Evolutionary conservation across 2,329 filamentous ascomycete genomes (phyloP).

Genomic region (Orbilia blumenaviensis): DNA sequence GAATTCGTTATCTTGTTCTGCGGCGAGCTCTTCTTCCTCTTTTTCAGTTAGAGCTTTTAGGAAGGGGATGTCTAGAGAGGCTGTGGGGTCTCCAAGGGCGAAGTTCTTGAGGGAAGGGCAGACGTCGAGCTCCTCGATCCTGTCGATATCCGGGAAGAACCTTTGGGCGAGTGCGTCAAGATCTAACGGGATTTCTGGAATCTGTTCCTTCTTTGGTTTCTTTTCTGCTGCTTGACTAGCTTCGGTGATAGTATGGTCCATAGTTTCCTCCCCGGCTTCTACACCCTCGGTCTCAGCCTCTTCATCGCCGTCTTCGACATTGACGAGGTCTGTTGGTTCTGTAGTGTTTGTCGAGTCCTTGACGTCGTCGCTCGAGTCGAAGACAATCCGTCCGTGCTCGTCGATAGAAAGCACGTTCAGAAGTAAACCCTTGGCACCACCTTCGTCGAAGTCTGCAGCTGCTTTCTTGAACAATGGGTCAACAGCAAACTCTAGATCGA

Average conservation of each 20-base stretch:
- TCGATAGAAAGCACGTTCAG: slow-evolving; percentile 98
- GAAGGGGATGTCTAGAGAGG: slow-evolving; percentile 88
- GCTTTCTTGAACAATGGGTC: slow-evolving; percentile 99
- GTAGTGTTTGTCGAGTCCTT: slow-evolving; percentile 65
- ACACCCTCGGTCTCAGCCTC: slow-evolving; percentile 31
- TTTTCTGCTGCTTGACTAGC: slow-evolving; percentile 61
- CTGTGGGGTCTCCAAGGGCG: slow-evolving; percentile 80
- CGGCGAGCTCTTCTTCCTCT: slow-evolving; percentile 66
- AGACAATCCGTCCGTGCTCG: slow-evolving; percentile 88
- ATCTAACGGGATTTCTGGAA: slow-evolving; percentile 77
- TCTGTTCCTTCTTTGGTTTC: slow-evolving; percentile 59
- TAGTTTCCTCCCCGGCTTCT: slow-evolving; percentile 62
- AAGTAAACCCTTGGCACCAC: slow-evolving; percentile 91
- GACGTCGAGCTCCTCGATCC: slow-evolving; percentile 85
- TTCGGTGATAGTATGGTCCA: slow-evolving; percentile 58
- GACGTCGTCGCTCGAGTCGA: slow-evolving; percentile 93
- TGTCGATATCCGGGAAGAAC: slow-evolving; percentile 84
- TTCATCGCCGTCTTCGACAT: slow-evolving; percentile 58
- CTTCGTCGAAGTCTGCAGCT: slow-evolving; percentile 97
- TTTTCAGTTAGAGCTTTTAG: slow-evolving; percentile 83
- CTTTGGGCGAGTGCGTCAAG: slow-evolving; percentile 76
- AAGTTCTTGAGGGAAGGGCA: slow-evolving; percentile 95
- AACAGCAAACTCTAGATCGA: slow-evolving; percentile 94
- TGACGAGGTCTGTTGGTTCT: slow-evolving; percentile 57
- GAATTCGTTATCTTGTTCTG: slow-evolving; percentile 65